Evolutionary conservation across 2,329 filamentous ascomycete species (phyloP).

Genomic region (Nothophaeocryptopus gaeumannii): DNA sequence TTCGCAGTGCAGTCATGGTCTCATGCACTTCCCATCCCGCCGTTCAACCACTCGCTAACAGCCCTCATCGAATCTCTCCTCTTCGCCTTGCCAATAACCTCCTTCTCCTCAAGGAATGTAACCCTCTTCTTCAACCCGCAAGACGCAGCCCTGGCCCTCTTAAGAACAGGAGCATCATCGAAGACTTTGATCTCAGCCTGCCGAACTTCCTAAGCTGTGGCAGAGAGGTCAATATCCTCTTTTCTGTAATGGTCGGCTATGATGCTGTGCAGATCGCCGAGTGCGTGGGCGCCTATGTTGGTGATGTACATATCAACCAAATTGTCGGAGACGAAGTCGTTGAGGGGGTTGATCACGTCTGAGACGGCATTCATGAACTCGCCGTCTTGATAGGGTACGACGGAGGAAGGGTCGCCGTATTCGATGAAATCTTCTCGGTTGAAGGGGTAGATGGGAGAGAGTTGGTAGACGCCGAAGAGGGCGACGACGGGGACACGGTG

Average conservation of each 20-base stretch:
- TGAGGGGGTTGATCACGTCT: conserved; percentile 73
- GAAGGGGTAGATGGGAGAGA: conserved; percentile 85
- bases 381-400: conserved; percentile 75
- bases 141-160: too few relatives aligned
- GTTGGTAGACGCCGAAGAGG: conserved; percentile 86
- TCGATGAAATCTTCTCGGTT: conserved; percentile 80
- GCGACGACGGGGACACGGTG: conserved; percentile 83
- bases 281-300: conserved; percentile 71
- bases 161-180: too few relatives aligned
- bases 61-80: too few relatives aligned
- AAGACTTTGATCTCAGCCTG: not conserved
- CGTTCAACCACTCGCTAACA: too few relatives aligned
- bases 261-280: conserved; percentile 69
- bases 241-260: conserved; percentile 73
- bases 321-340: conserved; percentile 77
- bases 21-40: too few relatives aligned
- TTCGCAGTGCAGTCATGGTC: too few relatives aligned
- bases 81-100: too few relatives aligned
- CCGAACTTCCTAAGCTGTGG: conserved; percentile 2
- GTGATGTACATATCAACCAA: conserved; percentile 80
- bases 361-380: conserved; percentile 69
- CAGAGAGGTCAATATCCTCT: conserved; percentile 61
- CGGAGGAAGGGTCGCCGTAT: conserved; percentile 75
- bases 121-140: too few relatives aligned
- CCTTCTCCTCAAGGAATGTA: too few relatives aligned